Percentiles rank a stretch among this genome's conserved stretches.
Conservation (phyloP, 176 grass and related monocot species). For the Oryza coarctata region DNA sequence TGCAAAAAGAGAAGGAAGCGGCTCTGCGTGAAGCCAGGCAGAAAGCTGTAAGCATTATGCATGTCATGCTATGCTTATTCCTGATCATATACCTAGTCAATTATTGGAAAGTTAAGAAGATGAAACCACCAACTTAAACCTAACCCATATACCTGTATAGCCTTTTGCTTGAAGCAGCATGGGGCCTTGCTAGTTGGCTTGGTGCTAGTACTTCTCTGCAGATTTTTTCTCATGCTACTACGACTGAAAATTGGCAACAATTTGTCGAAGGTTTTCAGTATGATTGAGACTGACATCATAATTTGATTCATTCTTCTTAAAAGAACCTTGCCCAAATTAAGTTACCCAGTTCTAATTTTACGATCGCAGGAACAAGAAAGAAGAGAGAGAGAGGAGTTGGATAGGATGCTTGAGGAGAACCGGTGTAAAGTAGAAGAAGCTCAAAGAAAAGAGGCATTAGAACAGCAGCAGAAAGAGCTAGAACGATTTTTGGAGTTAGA, state of each 20-base stretch:
- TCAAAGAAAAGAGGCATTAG: constrained; percentile 75
- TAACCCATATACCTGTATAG: not conserved
- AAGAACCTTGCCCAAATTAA: not conserved
- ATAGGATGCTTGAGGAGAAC: constrained; percentile 95
- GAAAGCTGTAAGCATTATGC: constrained; percentile 60
- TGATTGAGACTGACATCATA: not conserved
- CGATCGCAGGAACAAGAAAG: constrained; percentile 71
- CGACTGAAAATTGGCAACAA: not conserved
- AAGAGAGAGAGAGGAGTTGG: constrained; percentile 86
- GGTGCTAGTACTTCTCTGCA: not conserved
- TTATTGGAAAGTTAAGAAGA: not conserved
- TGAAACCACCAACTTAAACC: not conserved
- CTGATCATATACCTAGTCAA: not conserved
- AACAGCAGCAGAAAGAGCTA: constrained; percentile 80
- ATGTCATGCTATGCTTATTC: constrained; percentile 9
- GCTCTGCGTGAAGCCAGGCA: constrained; percentile 66
- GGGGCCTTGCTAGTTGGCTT: not conserved
- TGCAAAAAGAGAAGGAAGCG: constrained; percentile 82
- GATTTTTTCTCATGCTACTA: not conserved
- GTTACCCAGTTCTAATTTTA: constrained; percentile 9
- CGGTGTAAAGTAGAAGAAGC: constrained; percentile 78
- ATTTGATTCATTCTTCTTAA: constrained; percentile 6
- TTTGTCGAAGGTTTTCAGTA: not conserved
- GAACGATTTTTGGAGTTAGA: constrained; percentile 87
- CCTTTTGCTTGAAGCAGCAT: not conserved